These are phyloP conservation scores for Syzygium aromaticum DNA, from an alignment of 345 rosid genomes.

Conservation along the genomic window DNA sequence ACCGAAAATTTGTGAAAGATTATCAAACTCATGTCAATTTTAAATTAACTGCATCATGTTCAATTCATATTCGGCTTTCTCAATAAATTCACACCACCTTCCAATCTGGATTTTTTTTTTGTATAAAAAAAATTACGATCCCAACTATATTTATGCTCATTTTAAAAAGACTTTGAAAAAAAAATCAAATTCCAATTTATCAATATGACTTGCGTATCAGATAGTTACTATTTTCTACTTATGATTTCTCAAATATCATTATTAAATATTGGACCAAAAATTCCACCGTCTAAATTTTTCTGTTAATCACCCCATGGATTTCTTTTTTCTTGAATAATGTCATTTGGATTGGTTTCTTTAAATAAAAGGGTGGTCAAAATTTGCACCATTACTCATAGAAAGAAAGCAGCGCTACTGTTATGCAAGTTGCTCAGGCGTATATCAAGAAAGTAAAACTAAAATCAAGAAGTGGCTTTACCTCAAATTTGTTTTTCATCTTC, in stretches of 20 bases:
- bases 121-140: not conserved
- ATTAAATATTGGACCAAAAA: not conserved
- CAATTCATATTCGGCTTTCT: not conserved
- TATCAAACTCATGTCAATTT: not conserved
- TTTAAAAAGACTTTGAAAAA: not conserved
- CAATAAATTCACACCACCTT: not conserved
- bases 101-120: not conserved
- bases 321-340: no score
- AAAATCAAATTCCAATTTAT: no score
- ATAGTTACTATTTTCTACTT: not conserved
- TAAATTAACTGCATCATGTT: fast-evolving
- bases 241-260: not conserved
- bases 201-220: not conserved
- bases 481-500: not conserved
- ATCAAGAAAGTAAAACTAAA: not conserved
- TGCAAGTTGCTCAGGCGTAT: not conserved
- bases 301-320: no score
- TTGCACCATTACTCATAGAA: not conserved
- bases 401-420: not conserved
- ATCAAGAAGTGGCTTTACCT: not conserved
- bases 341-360: no score
- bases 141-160: not conserved
- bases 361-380: not conserved
- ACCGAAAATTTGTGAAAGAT: not conserved
- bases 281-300: not conserved